phyloP scores from a whole-genome alignment of 768 basidiomycete genomes.

The Glaciozyma martinii region DNA sequence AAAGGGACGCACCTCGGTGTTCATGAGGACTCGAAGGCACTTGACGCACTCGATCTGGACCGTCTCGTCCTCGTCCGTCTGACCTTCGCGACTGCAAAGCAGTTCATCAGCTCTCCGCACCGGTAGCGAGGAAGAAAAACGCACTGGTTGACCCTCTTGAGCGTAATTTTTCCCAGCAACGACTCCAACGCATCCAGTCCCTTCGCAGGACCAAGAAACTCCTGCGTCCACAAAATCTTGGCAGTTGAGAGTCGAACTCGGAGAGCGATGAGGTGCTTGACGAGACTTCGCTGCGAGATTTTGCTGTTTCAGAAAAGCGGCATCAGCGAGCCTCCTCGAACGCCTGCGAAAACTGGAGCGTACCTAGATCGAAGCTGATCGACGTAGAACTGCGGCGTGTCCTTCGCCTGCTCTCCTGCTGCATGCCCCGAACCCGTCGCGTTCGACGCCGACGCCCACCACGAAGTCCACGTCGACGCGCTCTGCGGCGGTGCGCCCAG shows the following conservation, averaged over 20 bases:
- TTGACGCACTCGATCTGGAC: slow-evolving; percentile 66
- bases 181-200: slow-evolving; percentile 59
- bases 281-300: slow-evolving; percentile 52
- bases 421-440: slow-evolving; percentile 15
- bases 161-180: slow-evolving; percentile 55
- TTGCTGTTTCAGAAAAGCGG: slow-evolving; percentile 37
- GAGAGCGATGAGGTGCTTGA: slow-evolving; percentile 69
- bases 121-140: slow-evolving; percentile 16
- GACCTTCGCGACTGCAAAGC: slow-evolving; percentile 11
- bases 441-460: slow-evolving; percentile 12
- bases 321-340: neutral
- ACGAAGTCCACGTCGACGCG: too few relatives aligned
- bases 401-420: slow-evolving; percentile 15
- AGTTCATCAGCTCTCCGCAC: neutral
- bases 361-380: slow-evolving; percentile 50
- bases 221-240: slow-evolving; percentile 63
- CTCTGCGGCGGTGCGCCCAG: too few relatives aligned
- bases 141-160: slow-evolving; percentile 57
- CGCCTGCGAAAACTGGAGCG: neutral
- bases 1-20: slow-evolving; percentile 60
- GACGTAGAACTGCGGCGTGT: slow-evolving; percentile 53
- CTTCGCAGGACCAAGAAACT: slow-evolving; percentile 57
- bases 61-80: slow-evolving; percentile 58
- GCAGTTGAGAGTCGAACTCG: slow-evolving; percentile 80
- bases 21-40: slow-evolving; percentile 71